Evolutionary conservation across 495 filamentous ascomycete species (phyloP).

Genomic region (Penicillium egyptiacum): DNA sequence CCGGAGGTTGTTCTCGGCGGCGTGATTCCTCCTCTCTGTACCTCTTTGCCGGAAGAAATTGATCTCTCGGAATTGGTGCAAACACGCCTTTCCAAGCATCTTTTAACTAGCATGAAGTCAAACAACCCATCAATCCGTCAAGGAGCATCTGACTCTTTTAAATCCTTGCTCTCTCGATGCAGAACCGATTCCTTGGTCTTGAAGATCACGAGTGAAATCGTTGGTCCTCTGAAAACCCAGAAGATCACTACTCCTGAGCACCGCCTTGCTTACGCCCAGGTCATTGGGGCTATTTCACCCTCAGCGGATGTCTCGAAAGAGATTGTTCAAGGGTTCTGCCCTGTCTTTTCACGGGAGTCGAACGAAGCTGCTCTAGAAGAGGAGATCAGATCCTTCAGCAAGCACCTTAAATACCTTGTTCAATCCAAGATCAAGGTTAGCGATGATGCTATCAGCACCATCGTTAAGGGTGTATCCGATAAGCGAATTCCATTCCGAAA

Average conservation of each 20-base stretch:
- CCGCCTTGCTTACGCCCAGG: slow-evolving; percentile 73
- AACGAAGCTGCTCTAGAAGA: slow-evolving; percentile 78
- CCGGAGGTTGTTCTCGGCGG: slow-evolving; percentile 85
- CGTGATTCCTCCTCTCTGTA: slow-evolving; percentile 67
- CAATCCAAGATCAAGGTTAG: slow-evolving; percentile 56
- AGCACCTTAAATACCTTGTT: slow-evolving; percentile 60
- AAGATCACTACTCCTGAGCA: slow-evolving; percentile 83
- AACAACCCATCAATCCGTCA: slow-evolving; percentile 73
- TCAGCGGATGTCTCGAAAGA: slow-evolving; percentile 59
- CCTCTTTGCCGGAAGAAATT: slow-evolving; percentile 63
- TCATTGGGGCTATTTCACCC: slow-evolving; percentile 62
- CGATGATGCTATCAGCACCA: slow-evolving; percentile 64
- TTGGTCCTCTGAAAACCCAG: slow-evolving; percentile 71
- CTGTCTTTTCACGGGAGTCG: slow-evolving; percentile 71
- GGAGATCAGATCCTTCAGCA: slow-evolving; percentile 67
- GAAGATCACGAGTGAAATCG: slow-evolving; percentile 72
- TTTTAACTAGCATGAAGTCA: slow-evolving; percentile 86
- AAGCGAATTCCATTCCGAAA: slow-evolving; percentile 78
- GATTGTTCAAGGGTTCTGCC: slow-evolving; percentile 63
- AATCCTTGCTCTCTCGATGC: slow-evolving; percentile 57
- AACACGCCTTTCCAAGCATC: slow-evolving; percentile 72
- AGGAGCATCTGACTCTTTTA: slow-evolving; percentile 72
- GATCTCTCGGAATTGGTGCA: slow-evolving; percentile 75
- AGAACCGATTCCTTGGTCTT: slow-evolving; percentile 55
- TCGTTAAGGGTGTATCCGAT: slow-evolving; percentile 78